Conservation (phyloP, 805 yeast genomes). For the Pichia sporocuriosa region DNA sequence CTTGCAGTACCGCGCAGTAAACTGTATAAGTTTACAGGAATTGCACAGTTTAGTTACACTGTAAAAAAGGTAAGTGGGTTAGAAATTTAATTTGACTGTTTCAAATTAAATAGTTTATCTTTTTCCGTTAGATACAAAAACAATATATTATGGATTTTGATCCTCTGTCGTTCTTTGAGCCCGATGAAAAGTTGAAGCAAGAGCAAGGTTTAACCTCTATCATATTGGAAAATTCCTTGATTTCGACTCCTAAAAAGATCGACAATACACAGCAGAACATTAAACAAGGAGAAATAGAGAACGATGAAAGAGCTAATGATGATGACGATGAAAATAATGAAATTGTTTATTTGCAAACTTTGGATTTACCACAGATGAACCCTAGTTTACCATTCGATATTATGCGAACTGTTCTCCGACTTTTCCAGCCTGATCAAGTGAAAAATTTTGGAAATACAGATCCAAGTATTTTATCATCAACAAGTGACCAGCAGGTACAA, state of each 20-base stretch:
- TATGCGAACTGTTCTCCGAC: conserved; percentile 37
- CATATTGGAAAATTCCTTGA: too few species aligned
- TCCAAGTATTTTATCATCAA: too few species aligned
- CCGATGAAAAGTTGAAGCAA: too few species aligned
- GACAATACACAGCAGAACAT: too few species aligned
- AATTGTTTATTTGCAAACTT: conserved; percentile 32
- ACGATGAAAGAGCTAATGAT: neutral
- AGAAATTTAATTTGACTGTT: too few species aligned
- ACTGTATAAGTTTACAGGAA: too few species aligned
- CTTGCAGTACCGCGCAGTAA: too few species aligned
- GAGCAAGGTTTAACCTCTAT: too few species aligned
- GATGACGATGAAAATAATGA: neutral
- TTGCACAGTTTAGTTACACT: too few species aligned
- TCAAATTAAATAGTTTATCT: too few species aligned
- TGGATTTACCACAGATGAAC: conserved; percentile 54
- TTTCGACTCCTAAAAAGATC: too few species aligned
- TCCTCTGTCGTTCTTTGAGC: conserved; percentile 10
- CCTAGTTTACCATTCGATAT: conserved; percentile 41
- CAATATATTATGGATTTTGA: conserved; percentile 7
- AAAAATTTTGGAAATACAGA: conserved; percentile 38
- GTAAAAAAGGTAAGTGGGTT: too few species aligned
- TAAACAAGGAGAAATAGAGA: neutral
- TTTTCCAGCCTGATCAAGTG: conserved; percentile 43
- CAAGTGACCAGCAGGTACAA: neutral
- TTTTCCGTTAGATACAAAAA: neutral